Evolutionary conservation across 495 filamentous ascomycete species (phyloP), one percentile per base, ranked within the genome.

Genomic region (Letharia columbiana): DNA sequence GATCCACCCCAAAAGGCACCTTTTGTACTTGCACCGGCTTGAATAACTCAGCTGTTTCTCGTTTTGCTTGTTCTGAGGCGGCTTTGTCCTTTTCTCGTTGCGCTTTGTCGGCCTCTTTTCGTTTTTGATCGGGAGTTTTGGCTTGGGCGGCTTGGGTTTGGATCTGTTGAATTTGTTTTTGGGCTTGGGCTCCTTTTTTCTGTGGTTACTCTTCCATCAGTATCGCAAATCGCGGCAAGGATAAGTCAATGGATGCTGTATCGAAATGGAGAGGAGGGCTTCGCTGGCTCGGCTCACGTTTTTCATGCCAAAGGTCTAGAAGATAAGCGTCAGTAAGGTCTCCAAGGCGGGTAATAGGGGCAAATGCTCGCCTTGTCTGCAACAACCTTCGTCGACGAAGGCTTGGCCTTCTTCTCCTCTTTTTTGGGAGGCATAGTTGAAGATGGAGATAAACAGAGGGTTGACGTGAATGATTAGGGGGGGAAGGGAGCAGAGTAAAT

Each of bases 21-120:
- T 96, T 99, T 74, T 99, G 94, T 11, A 89, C 85, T 77, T 97
- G 91, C 12, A 94, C 88, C 6, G 94, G 93, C 78, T 94, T 96
- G 82, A 95, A 95, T 50, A 99, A 81, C 13, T 98, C 91, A 12
- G 84, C 80, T 0, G 89, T 83, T 68, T 93, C 87, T 71, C 86
- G 86, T 73, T 84, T 86, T 68, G 92, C 92, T 45, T 86, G 81
- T 64, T 92, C 90, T 44, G 91, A 88, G 62, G 95, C 91, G 37
- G 84, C 86, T 88, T 93, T 93, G 73, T 99, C 94, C 61, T 85
- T 87, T 76, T 91, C 91, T 35, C 88, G 86, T 69, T 82, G 81
- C n/a, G 77, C 82, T 78, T 94, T 97, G 74, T 97, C 94, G 40
- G 92, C 94, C 37, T 88, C 90, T 77, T 91, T 96, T 66, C 79